Evolutionary conservation across 129 eudicot genomes (phyloP).

Genomic region (Pulicaria dysenterica): DNA sequence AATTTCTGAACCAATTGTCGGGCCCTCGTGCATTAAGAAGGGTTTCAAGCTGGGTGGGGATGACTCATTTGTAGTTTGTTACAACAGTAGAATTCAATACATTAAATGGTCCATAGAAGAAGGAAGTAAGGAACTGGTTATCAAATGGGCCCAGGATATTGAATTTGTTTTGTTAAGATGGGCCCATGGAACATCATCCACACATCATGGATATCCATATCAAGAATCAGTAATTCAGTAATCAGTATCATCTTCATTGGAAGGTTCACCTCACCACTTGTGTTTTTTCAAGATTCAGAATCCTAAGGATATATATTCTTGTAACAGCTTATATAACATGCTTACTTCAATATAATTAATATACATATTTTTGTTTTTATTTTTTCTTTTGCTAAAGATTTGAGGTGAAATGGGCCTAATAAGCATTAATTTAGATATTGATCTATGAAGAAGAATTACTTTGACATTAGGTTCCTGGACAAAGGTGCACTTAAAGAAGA

Average conservation of each 20-base stretch:
- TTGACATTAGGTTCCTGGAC: slow-evolving; percentile 71
- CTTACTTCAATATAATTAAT: neutral
- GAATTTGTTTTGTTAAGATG: slow-evolving; percentile 17
- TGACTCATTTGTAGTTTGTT: slow-evolving; percentile 31
- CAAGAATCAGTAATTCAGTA: neutral
- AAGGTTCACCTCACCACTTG: slow-evolving; percentile 29
- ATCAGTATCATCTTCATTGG: slow-evolving; percentile 26
- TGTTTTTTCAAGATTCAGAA: slow-evolving; percentile 25
- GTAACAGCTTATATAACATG: neutral
- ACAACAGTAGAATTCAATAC: slow-evolving; percentile 31
- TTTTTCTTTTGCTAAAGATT: neutral
- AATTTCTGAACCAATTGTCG: neutral
- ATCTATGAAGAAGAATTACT: no score
- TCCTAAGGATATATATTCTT: slow-evolving; percentile 13
- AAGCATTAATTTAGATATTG: no score
- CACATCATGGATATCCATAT: neutral
- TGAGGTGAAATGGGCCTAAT: neutral
- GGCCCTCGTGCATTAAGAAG: slow-evolving; percentile 13
- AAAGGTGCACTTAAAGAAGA: slow-evolving; percentile 73
- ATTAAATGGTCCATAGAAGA: slow-evolving; percentile 30
- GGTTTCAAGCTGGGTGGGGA: slow-evolving; percentile 15
- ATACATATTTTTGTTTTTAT: neutral
- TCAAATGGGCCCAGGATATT: slow-evolving; percentile 31
- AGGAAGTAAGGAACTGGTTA: neutral
- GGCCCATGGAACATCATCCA: slow-evolving; percentile 28